Conservation (phyloP, 2,329 filamentous ascomycete species). For the Paecilomyces niveus region DNA sequence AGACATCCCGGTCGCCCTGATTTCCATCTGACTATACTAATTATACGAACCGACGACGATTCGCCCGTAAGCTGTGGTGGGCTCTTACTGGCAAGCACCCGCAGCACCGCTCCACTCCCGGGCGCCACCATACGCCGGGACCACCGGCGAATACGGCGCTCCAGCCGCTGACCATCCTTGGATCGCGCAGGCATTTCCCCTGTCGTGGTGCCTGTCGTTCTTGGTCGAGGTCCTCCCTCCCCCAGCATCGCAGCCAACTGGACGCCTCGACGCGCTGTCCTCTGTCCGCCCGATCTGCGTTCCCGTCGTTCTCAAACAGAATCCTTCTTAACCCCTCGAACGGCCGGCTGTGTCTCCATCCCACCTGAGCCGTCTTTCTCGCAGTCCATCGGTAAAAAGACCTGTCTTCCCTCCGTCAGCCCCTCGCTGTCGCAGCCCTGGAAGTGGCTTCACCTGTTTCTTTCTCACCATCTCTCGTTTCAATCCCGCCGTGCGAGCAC, state of each 20-base stretch:
- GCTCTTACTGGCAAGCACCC: background rate
- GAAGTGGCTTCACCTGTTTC: background rate
- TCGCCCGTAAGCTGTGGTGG: background rate
- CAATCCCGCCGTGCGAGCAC: constrained; percentile 27
- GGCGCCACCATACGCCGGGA: background rate
- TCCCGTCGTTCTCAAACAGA: background rate
- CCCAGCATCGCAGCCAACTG: background rate
- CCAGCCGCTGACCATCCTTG: background rate
- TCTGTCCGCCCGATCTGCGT: background rate
- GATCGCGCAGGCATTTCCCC: background rate
- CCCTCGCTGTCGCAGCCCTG: background rate
- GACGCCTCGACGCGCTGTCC: background rate
- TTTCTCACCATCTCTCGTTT: constrained; percentile 5
- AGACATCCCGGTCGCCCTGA: background rate
- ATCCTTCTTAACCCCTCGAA: constrained; percentile 1
- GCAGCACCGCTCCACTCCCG: background rate
- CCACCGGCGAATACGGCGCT: background rate
- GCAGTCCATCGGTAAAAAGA: background rate
- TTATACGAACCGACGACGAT: background rate
- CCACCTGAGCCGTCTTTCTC: background rate
- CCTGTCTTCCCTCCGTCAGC: background rate
- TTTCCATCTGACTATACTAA: background rate
- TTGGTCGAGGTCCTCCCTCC: background rate
- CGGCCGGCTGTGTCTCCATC: background rate
- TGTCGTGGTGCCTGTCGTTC: background rate